phyloP scores from a whole-genome alignment of 2,329 filamentous ascomycete species.

The Celoporthe dispersa region DNA sequence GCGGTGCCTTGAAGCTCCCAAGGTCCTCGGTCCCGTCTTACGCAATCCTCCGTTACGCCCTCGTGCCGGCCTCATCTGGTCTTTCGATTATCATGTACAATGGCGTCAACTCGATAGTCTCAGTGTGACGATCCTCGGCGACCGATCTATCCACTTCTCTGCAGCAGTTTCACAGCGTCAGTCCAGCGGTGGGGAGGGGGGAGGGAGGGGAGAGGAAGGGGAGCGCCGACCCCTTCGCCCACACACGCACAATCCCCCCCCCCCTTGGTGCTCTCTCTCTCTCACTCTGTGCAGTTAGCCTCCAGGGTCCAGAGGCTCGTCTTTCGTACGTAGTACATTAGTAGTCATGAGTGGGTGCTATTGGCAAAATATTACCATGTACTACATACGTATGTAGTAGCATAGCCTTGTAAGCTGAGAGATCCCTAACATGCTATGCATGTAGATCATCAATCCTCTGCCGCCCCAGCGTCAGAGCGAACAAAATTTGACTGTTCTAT shows the following conservation, averaged over 20 bases:
- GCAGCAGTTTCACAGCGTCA: neutral
- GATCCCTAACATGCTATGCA: neutral
- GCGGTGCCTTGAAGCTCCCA: neutral
- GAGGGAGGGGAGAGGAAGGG: no score
- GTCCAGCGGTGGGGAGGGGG: neutral
- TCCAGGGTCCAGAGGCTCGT: neutral
- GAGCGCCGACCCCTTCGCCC: no score
- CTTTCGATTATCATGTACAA: slow-evolving; percentile 6
- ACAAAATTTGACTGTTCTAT: neutral
- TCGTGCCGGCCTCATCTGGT: neutral
- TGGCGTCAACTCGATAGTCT: slow-evolving; percentile 11
- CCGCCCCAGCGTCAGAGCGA: neutral
- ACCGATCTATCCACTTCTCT: neutral
- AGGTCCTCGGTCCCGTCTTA: neutral
- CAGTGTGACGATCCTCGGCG: slow-evolving; percentile 1
- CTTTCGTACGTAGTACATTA: neutral
- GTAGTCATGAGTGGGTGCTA: neutral
- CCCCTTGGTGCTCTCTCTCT: no score
- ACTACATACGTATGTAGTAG: neutral
- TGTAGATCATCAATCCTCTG: neutral
- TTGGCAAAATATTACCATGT: neutral
- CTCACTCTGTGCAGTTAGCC: neutral
- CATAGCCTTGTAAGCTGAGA: neutral
- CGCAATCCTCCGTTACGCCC: slow-evolving; percentile 8
- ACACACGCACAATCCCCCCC: no score